A percentile compares a stretch with the other conserved stretches of the same genome.
phyloP scores from a whole-genome alignment of 352 stramenopile species.

The Globisporangium sylvaticum region DNA sequence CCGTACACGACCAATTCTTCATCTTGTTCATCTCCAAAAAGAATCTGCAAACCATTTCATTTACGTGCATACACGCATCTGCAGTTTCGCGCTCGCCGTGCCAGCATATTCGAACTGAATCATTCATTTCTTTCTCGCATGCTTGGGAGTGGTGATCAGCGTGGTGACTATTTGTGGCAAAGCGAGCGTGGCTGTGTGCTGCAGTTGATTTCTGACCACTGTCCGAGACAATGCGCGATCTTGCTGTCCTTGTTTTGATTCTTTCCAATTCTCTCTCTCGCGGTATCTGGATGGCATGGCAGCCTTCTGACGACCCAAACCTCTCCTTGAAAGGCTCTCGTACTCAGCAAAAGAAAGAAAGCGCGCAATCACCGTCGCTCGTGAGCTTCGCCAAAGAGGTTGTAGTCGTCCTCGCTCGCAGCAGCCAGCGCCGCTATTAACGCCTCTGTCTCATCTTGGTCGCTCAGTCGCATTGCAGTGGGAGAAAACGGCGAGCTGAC shows the following conservation, averaged over 20 bases:
- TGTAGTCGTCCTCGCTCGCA: constrained; percentile 12
- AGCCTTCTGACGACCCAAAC: neutral
- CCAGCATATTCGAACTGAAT: neutral
- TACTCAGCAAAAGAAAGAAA: neutral
- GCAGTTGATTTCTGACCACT: neutral
- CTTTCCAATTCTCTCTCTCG: neutral
- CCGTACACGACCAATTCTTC: neutral
- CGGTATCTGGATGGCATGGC: neutral
- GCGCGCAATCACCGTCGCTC: neutral
- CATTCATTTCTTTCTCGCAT: neutral
- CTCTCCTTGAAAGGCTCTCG: neutral
- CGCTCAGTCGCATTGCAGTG: neutral
- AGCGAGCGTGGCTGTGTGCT: neutral
- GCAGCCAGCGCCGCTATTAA: constrained; percentile 11
- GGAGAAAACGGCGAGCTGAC: neutral
- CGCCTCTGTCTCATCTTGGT: constrained; percentile 11
- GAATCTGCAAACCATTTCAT: neutral
- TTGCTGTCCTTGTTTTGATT: neutral
- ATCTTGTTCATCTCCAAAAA: neutral
- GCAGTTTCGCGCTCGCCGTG: neutral
- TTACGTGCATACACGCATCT: neutral
- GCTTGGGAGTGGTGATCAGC: too few species aligned
- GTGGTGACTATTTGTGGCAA: neutral
- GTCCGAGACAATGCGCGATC: too few species aligned
- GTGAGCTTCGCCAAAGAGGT: constrained; percentile 8